Percentiles rank a stretch among this genome's conserved stretches.
Evolutionary conservation across 1,284 basidiomycete genomes (phyloP).

Genomic region (Sanghuangporus baumii): DNA sequence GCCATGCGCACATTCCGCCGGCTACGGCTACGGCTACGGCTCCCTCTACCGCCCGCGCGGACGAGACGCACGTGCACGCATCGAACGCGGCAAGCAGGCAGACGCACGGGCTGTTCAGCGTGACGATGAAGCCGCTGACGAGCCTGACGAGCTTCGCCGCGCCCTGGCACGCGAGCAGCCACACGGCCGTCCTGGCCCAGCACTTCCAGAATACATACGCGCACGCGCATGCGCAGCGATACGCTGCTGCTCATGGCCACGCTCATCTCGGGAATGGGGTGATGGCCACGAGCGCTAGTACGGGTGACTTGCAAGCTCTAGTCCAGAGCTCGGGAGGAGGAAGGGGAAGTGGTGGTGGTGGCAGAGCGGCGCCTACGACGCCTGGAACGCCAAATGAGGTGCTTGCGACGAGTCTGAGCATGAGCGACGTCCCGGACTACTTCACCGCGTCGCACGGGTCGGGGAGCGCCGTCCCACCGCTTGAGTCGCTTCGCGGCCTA

Average conservation of each 20-base stretch:
- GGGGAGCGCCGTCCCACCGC: constrained; percentile 81
- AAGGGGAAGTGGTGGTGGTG: constrained; percentile 21
- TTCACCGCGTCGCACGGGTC: constrained; percentile 65
- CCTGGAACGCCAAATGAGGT: constrained; percentile 39
- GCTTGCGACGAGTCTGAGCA: not conserved
- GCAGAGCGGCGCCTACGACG: constrained; percentile 38
- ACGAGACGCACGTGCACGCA: constrained; percentile 48
- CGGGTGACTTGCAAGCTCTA: constrained; percentile 6
- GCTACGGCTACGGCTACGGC: constrained; percentile 24
- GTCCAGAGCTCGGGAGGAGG: not conserved
- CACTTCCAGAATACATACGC: constrained; percentile 16
- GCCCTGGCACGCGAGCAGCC: constrained; percentile 30
- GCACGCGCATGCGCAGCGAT: constrained; percentile 19
- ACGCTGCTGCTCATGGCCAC: not conserved
- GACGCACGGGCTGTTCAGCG: constrained; percentile 48
- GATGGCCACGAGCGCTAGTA: constrained; percentile 1
- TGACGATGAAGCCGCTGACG: constrained; percentile 59
- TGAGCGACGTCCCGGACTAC: constrained; percentile 74
- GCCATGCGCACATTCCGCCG: not conserved
- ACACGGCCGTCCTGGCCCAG: constrained; percentile 20
- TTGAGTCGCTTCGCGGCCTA: constrained; percentile 65
- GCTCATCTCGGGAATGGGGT: not conserved
- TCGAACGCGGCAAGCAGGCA: constrained; percentile 43
- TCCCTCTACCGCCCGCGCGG: constrained; percentile 20
- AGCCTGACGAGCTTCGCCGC: constrained; percentile 33